These are phyloP conservation scores for Aspergillus sp. DNA, from an alignment of 2,329 filamentous ascomycete species.

Conservation along the genomic window DNA sequence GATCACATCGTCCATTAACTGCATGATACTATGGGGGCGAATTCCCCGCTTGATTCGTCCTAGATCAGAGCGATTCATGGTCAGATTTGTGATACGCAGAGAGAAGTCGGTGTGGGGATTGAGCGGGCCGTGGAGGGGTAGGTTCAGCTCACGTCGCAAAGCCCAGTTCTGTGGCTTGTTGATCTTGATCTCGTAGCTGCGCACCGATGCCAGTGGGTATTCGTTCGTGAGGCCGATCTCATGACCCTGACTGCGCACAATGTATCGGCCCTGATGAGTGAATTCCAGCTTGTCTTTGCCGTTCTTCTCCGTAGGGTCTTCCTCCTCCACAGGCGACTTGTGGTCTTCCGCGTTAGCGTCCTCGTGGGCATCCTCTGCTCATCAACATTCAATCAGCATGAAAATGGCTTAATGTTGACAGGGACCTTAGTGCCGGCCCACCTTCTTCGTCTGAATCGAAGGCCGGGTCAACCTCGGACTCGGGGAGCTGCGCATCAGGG, in stretches of 20 bases:
- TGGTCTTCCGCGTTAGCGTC: not conserved
- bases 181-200: conserved; percentile 6
- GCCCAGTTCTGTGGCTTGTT: conserved; percentile 7
- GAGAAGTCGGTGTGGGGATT: not conserved
- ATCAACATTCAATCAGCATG: too few relatives aligned
- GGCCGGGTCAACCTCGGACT: not conserved
- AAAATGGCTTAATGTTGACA: too few relatives aligned
- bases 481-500: not conserved
- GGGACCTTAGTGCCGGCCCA: not conserved
- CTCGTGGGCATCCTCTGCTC: too few relatives aligned
- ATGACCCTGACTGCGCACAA: conserved; percentile 5
- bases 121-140: not conserved
- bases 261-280: conserved; percentile 2
- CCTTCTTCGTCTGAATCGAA: not conserved
- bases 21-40: conserved; percentile 6
- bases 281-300: not conserved
- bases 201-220: conserved; percentile 7
- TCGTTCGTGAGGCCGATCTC: conserved; percentile 4
- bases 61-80: not conserved
- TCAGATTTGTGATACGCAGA: not conserved
- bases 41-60: conserved; percentile 10
- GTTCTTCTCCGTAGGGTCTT: not conserved
- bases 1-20: conserved; percentile 7
- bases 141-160: conserved; percentile 1
- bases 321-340: not conserved